These are phyloP conservation scores for Sphagnum tenellum DNA, from an alignment of 225 moss, liverwort and hornwort genomes.

Conservation along the genomic window DNA sequence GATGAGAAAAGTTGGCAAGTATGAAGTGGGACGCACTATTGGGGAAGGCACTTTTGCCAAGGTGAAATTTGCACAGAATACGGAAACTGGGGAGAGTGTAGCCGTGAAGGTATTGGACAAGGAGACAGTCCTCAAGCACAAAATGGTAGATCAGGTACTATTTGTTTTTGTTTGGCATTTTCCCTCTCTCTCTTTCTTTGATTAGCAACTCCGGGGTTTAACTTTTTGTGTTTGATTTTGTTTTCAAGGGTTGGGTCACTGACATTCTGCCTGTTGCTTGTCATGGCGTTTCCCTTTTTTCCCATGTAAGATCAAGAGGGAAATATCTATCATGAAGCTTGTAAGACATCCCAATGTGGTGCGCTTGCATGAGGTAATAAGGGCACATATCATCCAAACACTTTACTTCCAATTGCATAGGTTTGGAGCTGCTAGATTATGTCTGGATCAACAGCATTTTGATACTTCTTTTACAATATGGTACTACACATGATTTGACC, in stretches of 20 bases:
- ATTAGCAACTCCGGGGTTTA: no score
- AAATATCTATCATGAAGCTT: conserved; percentile 97
- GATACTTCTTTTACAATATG: no score
- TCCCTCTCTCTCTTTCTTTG: no score
- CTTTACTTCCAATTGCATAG: no score
- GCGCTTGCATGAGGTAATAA: conserved; percentile 76
- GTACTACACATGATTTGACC: no score
- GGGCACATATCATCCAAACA: not conserved
- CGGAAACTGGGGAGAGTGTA: conserved; percentile 91
- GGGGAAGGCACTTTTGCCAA: conserved; percentile 98
- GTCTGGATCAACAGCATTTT: no score
- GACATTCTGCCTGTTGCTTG: no score
- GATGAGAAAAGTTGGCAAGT: conserved; percentile 95
- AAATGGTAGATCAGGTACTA: conserved; percentile 93
- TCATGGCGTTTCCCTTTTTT: no score
- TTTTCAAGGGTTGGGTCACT: not conserved
- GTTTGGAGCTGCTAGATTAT: no score
- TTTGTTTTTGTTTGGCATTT: not conserved
- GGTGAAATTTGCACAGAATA: conserved; percentile 94
- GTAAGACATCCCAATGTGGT: conserved; percentile 96
- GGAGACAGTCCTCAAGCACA: conserved; percentile 80
- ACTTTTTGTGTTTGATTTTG: not conserved
- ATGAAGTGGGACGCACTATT: conserved; percentile 95
- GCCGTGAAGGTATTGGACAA: conserved; percentile 97
- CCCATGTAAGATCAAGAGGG: conserved; percentile 69